Percentiles rank a stretch among this genome's conserved stretches.
These are phyloP conservation scores for Chlorophyllum brunneum DNA, from an alignment of 768 basidiomycete species.

Conservation along the genomic window DNA sequence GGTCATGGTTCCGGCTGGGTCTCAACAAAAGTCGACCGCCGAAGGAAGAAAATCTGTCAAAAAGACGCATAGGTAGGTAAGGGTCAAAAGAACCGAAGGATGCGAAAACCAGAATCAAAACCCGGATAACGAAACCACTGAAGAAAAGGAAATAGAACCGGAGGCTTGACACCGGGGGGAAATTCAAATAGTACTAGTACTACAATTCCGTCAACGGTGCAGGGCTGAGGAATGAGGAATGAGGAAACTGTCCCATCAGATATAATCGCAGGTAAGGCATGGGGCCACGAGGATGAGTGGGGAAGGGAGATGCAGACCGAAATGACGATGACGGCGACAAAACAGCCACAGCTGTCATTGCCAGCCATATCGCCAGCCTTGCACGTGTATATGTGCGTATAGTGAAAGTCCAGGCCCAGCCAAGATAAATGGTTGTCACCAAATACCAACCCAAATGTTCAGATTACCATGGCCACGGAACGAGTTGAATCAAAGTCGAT, in stretches of 20 bases:
- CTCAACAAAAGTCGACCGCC: background rate
- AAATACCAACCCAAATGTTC: background rate
- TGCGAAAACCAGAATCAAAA: constrained; percentile 1
- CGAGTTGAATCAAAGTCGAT: no score
- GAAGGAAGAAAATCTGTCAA: background rate
- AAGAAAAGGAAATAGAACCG: background rate
- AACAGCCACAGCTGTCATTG: background rate
- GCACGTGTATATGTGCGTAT: background rate
- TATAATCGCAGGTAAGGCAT: constrained; percentile 2
- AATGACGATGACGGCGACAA: background rate
- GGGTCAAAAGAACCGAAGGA: background rate
- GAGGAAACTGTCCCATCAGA: constrained; percentile 2
- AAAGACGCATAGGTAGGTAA: background rate
- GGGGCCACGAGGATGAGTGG: constrained; percentile 9
- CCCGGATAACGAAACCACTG: background rate
- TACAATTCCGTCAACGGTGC: constrained; percentile 10
- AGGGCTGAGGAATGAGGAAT: background rate
- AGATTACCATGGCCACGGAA: background rate
- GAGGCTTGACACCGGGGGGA: background rate
- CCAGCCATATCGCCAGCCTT: background rate
- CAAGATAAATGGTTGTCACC: background rate
- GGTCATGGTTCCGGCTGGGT: background rate
- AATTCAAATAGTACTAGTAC: constrained; percentile 1
- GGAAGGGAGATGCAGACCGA: background rate
- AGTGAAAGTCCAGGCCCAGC: background rate